phyloP scores from a whole-genome alignment of 306 rosid genomes.

The Dicorynia guianensis region DNA sequence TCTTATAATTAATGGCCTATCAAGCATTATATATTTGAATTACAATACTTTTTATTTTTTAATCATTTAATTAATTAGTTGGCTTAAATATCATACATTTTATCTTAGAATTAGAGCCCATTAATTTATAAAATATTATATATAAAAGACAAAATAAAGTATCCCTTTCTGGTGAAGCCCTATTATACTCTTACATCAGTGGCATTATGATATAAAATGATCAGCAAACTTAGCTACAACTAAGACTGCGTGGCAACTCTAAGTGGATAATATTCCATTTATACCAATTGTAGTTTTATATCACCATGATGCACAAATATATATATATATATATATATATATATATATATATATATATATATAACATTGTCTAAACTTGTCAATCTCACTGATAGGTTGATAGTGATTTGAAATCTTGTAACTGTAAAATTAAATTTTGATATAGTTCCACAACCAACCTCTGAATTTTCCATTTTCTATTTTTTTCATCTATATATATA shows the following conservation, averaged over 20 bases:
- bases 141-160: background rate
- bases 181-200: constrained; percentile 23
- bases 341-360: too few species aligned
- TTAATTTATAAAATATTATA: background rate
- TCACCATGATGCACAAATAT: constrained; percentile 14
- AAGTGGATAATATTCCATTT: constrained; percentile 37
- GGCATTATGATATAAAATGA: constrained; percentile 24
- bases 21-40: too few species aligned
- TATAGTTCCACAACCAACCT: constrained; percentile 41
- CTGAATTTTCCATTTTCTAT: constrained; percentile 25
- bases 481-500: constrained; percentile 6
- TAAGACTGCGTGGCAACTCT: constrained; percentile 34
- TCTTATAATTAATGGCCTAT: too few species aligned
- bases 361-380: constrained; percentile 35
- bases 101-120: constrained; percentile 7
- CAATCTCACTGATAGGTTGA: constrained; percentile 40
- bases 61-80: constrained; percentile 1
- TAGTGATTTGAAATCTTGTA: constrained; percentile 44
- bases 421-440: constrained; percentile 36
- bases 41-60: too few species aligned
- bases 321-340: too few species aligned
- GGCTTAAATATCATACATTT: constrained; percentile 13
- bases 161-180: constrained; percentile 24
- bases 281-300: constrained; percentile 11
- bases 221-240: constrained; percentile 34